Evolutionary conservation across 2,329 filamentous ascomycete species (phyloP), one percentile per base, ranked within the genome.

Genomic region (Ophiobolus disseminans): DNA sequence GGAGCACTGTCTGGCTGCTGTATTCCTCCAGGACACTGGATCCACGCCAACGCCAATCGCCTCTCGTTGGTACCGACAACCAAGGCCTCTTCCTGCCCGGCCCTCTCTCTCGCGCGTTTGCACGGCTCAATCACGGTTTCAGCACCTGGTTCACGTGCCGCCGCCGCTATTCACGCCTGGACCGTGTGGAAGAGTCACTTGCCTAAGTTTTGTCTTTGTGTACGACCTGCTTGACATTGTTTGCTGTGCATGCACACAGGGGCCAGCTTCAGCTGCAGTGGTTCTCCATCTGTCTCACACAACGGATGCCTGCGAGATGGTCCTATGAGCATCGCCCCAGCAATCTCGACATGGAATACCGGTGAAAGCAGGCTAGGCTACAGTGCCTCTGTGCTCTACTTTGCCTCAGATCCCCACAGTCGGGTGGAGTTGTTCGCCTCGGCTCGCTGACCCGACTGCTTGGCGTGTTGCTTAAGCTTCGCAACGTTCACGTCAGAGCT

Each of bases 211-310:
- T 20, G 38, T 23, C 38, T n/a, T 40, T 40, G 38, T 40, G 21
- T 37, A 17, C 38, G 17, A 40, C 38, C 25, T 28, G 26, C 36
- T 31, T 17, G 35, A 16, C n/a, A 28, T 19, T 20, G 22, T n/a
- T n/a, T 7, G 26, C 23, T 20, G 23, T 37, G 38, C 39, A 42
- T 25, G 38, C 45, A 48, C 38, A 48, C 39, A n/a, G n/a, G n/a
- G 31, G 23, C 13, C 20, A 16, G 19, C 16, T 34, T 31, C 38
- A 31, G 45, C 45, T 41, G 45, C 28, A n/a, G 22, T 14, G 40
- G 19, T n/a, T 25, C 11, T 16, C 14, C 11, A 17, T 17, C 4
- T 9, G 35, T 23, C 35, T 38, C 13, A 32, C 13, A 32, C n/a
- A 14, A 32, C 30, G 35, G 19, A 38, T 23, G 35, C 35, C 35